A percentile compares a stretch with the other conserved stretches of the same genome.
phyloP scores from a whole-genome alignment of 345 rosid genomes.

The Acer campestre region DNA sequence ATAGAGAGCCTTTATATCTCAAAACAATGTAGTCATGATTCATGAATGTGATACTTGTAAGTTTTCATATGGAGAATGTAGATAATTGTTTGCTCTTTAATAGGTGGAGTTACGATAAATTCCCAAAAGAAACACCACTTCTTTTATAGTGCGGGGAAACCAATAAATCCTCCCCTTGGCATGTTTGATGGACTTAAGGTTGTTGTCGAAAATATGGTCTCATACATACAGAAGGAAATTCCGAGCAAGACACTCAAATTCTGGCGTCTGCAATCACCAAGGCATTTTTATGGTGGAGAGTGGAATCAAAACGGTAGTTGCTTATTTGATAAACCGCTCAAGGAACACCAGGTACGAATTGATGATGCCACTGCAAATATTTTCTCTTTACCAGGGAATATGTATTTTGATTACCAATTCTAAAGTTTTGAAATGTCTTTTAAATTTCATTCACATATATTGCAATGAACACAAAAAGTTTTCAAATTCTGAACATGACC shows the following conservation, averaged over 20 bases:
- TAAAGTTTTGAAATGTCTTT: background rate
- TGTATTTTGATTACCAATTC: background rate
- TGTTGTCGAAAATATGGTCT: slow-evolving; percentile 74
- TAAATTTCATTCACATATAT: background rate
- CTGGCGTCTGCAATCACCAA: slow-evolving; percentile 94
- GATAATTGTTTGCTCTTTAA: slow-evolving; percentile 7
- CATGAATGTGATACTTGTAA: background rate
- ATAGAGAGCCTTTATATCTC: background rate
- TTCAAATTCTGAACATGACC: background rate
- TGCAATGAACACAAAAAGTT: background rate
- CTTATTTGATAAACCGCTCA: slow-evolving; percentile 69
- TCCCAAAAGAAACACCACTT: slow-evolving; percentile 88
- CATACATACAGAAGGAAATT: slow-evolving; percentile 57
- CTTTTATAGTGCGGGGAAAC: slow-evolving; percentile 65
- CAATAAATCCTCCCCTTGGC: slow-evolving; percentile 70
- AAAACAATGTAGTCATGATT: background rate
- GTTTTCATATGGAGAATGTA: background rate
- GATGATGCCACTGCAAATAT: background rate
- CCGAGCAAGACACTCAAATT: slow-evolving; percentile 69
- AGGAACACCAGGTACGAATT: slow-evolving; percentile 60
- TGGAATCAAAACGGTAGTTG: slow-evolving; percentile 98
- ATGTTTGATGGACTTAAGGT: slow-evolving; percentile 71
- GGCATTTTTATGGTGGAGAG: slow-evolving; percentile 89
- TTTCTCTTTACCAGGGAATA: background rate
- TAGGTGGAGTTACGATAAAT: slow-evolving; percentile 96